phyloP scores from a whole-genome alignment of 73 alveolate genomes.

The Strombidium stylifer region DNA sequence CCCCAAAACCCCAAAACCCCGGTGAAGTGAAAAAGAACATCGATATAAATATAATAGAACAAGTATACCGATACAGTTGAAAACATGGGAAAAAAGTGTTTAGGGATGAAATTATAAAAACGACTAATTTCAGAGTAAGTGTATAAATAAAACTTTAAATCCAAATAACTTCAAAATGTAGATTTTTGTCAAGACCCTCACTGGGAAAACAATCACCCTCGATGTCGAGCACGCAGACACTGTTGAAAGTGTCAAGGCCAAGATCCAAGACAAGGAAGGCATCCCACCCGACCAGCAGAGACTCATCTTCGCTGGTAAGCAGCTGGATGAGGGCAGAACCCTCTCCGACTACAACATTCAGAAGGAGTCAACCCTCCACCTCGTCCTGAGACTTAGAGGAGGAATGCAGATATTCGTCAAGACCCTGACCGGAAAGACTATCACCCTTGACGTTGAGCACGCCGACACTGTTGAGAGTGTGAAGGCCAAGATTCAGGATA shows the following conservation, averaged over 20 bases:
- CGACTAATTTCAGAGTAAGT: no score
- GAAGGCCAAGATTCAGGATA: constrained; percentile 26
- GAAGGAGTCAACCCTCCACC: background rate
- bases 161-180: background rate
- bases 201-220: background rate
- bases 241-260: background rate
- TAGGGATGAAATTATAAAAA: no score
- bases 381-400: constrained; percentile 8
- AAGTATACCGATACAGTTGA: no score
- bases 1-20: no score
- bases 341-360: background rate
- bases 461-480: constrained; percentile 21
- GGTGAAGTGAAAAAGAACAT: no score
- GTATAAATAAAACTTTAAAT: no score
- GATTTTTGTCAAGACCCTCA: background rate
- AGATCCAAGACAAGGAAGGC: constrained; percentile 10
- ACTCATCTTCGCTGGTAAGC: constrained; percentile 9
- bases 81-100: no score
- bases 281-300: constrained; percentile 4
- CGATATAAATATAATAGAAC: no score
- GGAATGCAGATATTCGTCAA: constrained; percentile 40
- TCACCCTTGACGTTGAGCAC: background rate
- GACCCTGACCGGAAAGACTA: constrained; percentile 46
- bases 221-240: background rate
- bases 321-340: background rate